Percentiles rank a stretch among this genome's conserved stretches.
Evolutionary conservation across 2,329 filamentous ascomycete genomes (phyloP).

Genomic region (Microascus cirrosus): DNA sequence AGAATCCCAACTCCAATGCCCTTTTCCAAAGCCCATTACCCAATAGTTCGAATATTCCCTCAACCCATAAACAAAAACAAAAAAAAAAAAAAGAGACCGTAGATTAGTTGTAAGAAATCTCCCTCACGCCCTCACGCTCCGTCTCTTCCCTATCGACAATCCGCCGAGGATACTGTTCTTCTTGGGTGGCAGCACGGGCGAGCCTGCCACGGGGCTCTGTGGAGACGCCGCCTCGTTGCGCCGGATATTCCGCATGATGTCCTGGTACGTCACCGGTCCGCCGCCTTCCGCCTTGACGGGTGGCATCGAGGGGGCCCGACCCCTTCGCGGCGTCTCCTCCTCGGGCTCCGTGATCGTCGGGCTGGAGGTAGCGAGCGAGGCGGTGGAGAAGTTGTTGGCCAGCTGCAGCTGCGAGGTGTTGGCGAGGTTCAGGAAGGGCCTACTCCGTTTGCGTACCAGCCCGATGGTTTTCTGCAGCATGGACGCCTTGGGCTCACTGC

Average conservation of each 20-base stretch:
- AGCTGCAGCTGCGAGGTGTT: neutral
- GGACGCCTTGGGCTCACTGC: slow-evolving; percentile 13
- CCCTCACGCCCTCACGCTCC: slow-evolving; percentile 5
- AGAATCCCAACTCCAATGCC: neutral
- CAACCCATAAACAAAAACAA: neutral
- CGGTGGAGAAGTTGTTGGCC: slow-evolving; percentile 6
- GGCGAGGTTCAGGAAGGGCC: slow-evolving; percentile 25
- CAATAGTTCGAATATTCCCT: neutral
- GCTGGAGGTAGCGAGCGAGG: slow-evolving; percentile 23
- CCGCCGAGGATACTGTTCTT: slow-evolving; percentile 2
- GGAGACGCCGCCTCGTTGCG: slow-evolving; percentile 22
- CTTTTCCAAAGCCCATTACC: neutral
- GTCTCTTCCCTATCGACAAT: slow-evolving; percentile 7
- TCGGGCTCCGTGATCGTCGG: slow-evolving; percentile 18
- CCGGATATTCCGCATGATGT: slow-evolving; percentile 31
- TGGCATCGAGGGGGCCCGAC: neutral
- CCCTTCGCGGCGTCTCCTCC: slow-evolving; percentile 2
- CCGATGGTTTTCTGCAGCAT: slow-evolving; percentile 43
- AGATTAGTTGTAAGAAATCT: neutral
- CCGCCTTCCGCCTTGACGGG: slow-evolving; percentile 6
- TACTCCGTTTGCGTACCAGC: slow-evolving; percentile 43
- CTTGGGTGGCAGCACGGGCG: slow-evolving; percentile 10
- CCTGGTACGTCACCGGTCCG: slow-evolving; percentile 31
- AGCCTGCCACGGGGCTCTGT: slow-evolving; percentile 4
- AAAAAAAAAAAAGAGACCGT: neutral